Percentiles rank a stretch among this genome's conserved stretches.
These are phyloP conservation scores for Fusarium albosuccineum DNA, from an alignment of 2,329 filamentous ascomycete species.

Conservation along the genomic window DNA sequence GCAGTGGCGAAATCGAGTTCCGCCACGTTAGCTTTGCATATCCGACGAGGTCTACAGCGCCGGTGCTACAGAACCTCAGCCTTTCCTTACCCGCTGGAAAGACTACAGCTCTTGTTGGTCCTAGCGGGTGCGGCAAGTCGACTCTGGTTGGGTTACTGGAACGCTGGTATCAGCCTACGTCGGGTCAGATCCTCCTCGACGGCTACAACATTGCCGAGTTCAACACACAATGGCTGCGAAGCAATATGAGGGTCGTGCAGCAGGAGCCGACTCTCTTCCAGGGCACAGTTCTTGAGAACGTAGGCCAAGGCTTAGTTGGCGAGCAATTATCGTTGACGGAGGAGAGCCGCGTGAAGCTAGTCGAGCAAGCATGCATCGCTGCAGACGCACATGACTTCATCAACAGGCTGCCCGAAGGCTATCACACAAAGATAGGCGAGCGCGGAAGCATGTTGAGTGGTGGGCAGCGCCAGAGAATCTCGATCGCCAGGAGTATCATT, in stretches of 20 bases:
- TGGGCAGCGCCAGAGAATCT: slow-evolving; percentile 55
- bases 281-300: slow-evolving; percentile 58
- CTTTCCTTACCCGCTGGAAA: slow-evolving; percentile 56
- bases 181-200: slow-evolving; percentile 55
- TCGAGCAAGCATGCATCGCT: not conserved
- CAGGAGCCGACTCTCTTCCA: slow-evolving; percentile 64
- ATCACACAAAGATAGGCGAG: slow-evolving; percentile 70
- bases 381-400: slow-evolving; percentile 64
- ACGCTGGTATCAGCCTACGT: slow-evolving; percentile 65
- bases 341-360: not conserved
- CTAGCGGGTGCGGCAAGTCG: slow-evolving; percentile 65
- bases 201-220: slow-evolving; percentile 52
- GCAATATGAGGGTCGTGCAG: slow-evolving; percentile 61
- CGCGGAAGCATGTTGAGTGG: slow-evolving; percentile 71
- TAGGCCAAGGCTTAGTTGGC: slow-evolving; percentile 2
- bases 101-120: slow-evolving; percentile 66
- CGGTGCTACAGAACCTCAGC: slow-evolving; percentile 53
- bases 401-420: slow-evolving; percentile 60
- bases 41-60: slow-evolving; percentile 61
- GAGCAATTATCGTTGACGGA: not conserved
- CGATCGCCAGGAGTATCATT: slow-evolving; percentile 61
- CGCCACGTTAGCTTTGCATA: slow-evolving; percentile 61
- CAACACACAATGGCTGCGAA: slow-evolving; percentile 61
- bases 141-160: slow-evolving; percentile 64
- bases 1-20: slow-evolving; percentile 57